phyloP scores from a whole-genome alignment of 192 early-diverging fungal genomes.

The Coemansia sp. region DNA sequence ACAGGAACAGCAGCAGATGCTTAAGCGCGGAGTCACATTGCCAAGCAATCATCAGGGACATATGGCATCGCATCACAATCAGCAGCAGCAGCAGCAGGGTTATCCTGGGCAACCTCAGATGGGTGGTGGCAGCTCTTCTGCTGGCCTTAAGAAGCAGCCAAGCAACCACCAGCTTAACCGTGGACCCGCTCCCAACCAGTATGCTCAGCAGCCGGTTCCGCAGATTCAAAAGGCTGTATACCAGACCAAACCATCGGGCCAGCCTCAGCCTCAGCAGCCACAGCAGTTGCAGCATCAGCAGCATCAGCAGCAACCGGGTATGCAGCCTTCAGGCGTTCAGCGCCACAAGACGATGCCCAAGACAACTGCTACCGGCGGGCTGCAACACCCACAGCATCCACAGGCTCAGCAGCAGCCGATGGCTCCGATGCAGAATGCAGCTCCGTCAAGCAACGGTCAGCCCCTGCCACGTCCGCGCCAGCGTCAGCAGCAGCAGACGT shows the following conservation, averaged over 20 bases:
- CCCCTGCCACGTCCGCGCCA: conserved; percentile 49
- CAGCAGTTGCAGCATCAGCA: not conserved
- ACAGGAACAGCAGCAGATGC: conserved; percentile 33
- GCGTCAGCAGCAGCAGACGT: conserved; percentile 55
- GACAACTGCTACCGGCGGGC: conserved; percentile 5
- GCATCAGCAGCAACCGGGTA: conserved; percentile 16
- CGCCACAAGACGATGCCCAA: conserved; percentile 41
- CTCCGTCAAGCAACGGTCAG: conserved; percentile 13
- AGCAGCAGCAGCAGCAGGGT: conserved; percentile 24
- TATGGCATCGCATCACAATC: not conserved
- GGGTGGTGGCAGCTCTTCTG: conserved; percentile 7
- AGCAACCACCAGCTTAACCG: conserved; percentile 51
- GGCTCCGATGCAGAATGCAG: conserved; percentile 18
- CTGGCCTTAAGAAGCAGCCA: conserved; percentile 33
- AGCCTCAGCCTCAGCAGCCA: too few species aligned
- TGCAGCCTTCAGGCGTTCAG: conserved; percentile 25
- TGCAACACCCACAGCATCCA: conserved; percentile 11
- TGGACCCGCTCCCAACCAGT: conserved; percentile 23
- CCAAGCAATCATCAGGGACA: conserved; percentile 22
- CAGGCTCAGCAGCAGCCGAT: conserved; percentile 21
- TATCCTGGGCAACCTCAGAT: conserved; percentile 11
- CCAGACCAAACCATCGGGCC: conserved; percentile 21
- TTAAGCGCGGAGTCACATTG: conserved; percentile 43
- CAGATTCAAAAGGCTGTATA: conserved; percentile 22
- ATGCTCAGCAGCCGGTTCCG: conserved; percentile 26